These are phyloP conservation scores for Jaapia argillacea DNA, from an alignment of 768 basidiomycete genomes.

Conservation along the genomic window DNA sequence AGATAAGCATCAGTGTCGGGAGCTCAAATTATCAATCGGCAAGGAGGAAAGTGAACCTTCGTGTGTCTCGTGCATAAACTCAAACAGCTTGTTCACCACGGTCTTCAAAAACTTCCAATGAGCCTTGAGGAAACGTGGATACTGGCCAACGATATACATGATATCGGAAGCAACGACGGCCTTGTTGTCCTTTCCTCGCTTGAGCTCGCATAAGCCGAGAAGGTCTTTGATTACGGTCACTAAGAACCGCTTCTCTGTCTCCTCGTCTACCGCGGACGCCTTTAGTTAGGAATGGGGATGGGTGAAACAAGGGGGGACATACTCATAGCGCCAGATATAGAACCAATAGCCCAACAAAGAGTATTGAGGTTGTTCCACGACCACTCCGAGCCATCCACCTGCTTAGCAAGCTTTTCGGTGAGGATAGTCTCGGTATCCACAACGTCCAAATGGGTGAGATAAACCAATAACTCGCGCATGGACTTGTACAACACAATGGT, in stretches of 20 bases:
- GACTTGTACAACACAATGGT: slow-evolving; percentile 98
- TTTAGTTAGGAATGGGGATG: neutral
- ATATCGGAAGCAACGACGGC: slow-evolving; percentile 95
- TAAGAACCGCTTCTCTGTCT: slow-evolving; percentile 97
- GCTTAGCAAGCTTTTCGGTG: slow-evolving; percentile 94
- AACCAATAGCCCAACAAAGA: slow-evolving; percentile 99
- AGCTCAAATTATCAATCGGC: slow-evolving; percentile 3
- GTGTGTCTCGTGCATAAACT: slow-evolving; percentile 99
- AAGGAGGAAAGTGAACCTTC: slow-evolving; percentile 51
- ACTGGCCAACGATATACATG: slow-evolving; percentile 99
- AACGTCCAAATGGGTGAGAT: slow-evolving; percentile 95
- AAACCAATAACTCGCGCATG: slow-evolving; percentile 96
- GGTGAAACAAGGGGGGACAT: slow-evolving; percentile 21
- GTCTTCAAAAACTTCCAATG: slow-evolving; percentile 99
- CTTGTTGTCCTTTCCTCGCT: slow-evolving; percentile 99
- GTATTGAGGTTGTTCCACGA: slow-evolving; percentile 99
- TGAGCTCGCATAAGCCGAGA: slow-evolving; percentile 95
- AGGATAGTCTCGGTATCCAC: slow-evolving; percentile 94
- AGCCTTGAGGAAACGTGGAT: slow-evolving; percentile 97
- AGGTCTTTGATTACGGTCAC: slow-evolving; percentile 99
- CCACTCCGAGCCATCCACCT: slow-evolving; percentile 97
- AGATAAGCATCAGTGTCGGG: slow-evolving; percentile 1
- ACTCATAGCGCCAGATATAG: slow-evolving; percentile 99
- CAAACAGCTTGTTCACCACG: slow-evolving; percentile 98
- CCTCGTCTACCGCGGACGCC: slow-evolving; percentile 59